These are phyloP conservation scores for Penicillium sp. DNA, from an alignment of 2,329 filamentous ascomycete genomes.

Conservation along the genomic window DNA sequence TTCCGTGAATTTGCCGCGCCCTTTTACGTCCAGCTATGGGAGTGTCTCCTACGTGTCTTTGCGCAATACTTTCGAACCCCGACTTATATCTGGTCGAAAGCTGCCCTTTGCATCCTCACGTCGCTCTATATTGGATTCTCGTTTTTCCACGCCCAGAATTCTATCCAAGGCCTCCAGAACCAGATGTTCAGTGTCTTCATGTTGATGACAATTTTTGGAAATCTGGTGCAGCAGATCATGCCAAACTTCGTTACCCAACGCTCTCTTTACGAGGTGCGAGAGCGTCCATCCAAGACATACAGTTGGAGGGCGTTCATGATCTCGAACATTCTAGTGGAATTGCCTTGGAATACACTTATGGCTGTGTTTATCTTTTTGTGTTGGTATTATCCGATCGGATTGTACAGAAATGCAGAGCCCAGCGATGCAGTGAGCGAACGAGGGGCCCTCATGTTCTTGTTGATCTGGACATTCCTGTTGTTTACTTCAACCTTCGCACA, in stretches of 20 bases:
- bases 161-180: conserved; percentile 76
- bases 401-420: conserved; percentile 41
- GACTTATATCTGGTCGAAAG: conserved; percentile 69
- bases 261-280: conserved; percentile 55
- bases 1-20: conserved; percentile 72
- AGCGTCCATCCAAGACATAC: conserved; percentile 63
- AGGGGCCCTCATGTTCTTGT: conserved; percentile 63
- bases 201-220: conserved; percentile 57
- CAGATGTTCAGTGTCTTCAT: conserved; percentile 86
- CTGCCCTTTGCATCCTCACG: conserved; percentile 59
- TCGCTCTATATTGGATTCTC: conserved; percentile 78
- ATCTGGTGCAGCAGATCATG: conserved; percentile 54
- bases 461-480: conserved; percentile 64
- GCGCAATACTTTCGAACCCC: not conserved
- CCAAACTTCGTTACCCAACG: conserved; percentile 55
- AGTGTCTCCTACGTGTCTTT: not conserved
- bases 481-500: conserved; percentile 71
- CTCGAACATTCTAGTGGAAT: not conserved
- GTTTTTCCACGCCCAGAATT: conserved; percentile 69
- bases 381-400: conserved; percentile 65
- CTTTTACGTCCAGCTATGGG: not conserved
- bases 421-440: conserved; percentile 44
- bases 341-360: conserved; percentile 31
- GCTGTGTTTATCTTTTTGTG: conserved; percentile 68
- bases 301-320: conserved; percentile 67